Conservation (phyloP, 2,329 filamentous ascomycete genomes). For the Lecanoromycetidae sp. region DNA sequence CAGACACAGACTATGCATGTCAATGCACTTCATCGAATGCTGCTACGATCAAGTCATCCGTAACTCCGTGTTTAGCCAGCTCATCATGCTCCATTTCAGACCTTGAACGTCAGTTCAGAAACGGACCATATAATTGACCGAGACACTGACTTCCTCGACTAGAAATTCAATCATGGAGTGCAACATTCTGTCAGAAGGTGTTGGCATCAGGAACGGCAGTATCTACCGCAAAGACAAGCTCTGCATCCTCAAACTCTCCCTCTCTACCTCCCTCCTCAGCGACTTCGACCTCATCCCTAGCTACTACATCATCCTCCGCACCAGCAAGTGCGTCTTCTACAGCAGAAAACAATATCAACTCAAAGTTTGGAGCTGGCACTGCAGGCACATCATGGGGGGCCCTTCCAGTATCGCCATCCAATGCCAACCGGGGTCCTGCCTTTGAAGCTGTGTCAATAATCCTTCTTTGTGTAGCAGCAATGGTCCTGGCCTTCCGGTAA, state of each 20-base stretch:
- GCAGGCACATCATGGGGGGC: conserved; percentile 8
- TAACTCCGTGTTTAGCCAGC: conserved; percentile 6
- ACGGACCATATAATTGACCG: too few relatives aligned
- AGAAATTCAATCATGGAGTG: conserved; percentile 11
- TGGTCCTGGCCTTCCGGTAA: conserved; percentile 13
- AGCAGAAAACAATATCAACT: not conserved
- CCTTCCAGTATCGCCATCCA: not conserved
- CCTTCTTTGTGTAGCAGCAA: conserved; percentile 4
- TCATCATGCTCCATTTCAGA: conserved; percentile 12
- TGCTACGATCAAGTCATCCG: conserved; percentile 8
- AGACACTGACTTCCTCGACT: not conserved
- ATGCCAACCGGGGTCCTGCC: conserved; percentile 10
- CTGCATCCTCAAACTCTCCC: not conserved
- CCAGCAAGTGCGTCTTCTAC: too few relatives aligned
- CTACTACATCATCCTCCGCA: too few relatives aligned
- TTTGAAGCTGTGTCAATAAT: conserved; percentile 13
- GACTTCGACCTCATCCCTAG: not conserved
- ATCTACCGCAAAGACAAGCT: conserved; percentile 2
- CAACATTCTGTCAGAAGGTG: conserved; percentile 9
- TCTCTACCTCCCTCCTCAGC: not conserved
- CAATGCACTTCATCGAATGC: conserved; percentile 5
- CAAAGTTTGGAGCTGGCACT: conserved; percentile 11
- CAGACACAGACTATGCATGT: conserved; percentile 9
- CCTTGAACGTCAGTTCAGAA: not conserved
- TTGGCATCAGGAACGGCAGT: too few relatives aligned